Conservation (phyloP, 345 rosid species). For the Zanthoxylum bungeanum region DNA sequence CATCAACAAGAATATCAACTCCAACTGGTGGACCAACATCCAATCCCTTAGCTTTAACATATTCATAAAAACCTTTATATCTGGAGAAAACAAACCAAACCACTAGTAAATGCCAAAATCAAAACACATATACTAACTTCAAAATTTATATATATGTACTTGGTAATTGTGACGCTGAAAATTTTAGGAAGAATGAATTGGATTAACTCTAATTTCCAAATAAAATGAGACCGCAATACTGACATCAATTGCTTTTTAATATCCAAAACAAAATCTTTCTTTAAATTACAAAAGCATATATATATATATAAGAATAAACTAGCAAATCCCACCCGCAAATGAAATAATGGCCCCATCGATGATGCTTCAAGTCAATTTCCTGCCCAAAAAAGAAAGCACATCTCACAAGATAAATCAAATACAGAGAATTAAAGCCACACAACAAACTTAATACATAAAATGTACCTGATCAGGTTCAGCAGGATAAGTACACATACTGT, state of each 20-base stretch:
- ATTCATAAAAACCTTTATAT: conserved; percentile 85
- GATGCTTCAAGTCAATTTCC: conserved; percentile 88
- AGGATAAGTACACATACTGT: conserved; percentile 65
- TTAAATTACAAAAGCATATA: background rate
- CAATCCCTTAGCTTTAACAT: conserved; percentile 66
- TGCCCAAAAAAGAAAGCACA: conserved; percentile 24
- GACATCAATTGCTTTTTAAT: no score
- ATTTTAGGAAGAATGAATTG: background rate
- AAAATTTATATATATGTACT: no score
- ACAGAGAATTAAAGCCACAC: background rate
- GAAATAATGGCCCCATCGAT: conserved; percentile 94
- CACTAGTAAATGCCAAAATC: background rate
- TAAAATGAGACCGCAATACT: background rate
- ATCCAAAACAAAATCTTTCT: background rate
- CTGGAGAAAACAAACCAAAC: conserved; percentile 30
- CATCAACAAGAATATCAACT: conserved; percentile 86
- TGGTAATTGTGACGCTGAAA: background rate
- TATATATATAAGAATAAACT: background rate
- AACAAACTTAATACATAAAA: background rate
- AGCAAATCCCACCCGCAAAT: conserved; percentile 67
- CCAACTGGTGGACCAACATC: conserved; percentile 67
- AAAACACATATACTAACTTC: no score
- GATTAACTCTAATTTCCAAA: background rate
- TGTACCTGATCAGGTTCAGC: conserved; percentile 84
- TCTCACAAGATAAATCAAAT: background rate